Base-by-base conservation (phyloP, 495 filamentous ascomycete species). In the Penicillium diatomitis region DNA sequence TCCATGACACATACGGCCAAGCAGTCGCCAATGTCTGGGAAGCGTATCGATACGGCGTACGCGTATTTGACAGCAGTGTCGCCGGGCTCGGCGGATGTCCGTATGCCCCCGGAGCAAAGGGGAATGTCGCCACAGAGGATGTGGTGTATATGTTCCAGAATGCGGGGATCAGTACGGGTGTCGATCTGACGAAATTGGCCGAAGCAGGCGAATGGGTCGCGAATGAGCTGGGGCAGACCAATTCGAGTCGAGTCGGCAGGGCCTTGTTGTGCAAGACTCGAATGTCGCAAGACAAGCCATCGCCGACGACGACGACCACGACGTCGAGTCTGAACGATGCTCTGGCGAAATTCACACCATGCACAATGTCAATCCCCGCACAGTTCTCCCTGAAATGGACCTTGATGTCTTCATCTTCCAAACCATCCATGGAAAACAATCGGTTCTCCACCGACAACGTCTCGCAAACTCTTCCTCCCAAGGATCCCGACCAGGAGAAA, bases 1-100 rank as follows among this genome's bases (percentile, higher is more conserved):
- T 74, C 48, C 72, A 75, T 34, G 71, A 75, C 47, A 75, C 70
- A 0, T 70, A 73, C 40, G 68, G 71, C 5, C 67, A 67, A 45
- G 72, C 62, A 1, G 54, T 69, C 1, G 65, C 66, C 12, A 75
- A 75, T 46, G 66, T 69, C 11, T 64, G 71, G 55, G 66, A 67
- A 48, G 64, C 66, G 6, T 75, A 72, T 45, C 47, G 46, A 0
- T 60, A 63, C 41, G 72, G 71, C 4, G 49, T 75, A 2, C 56
- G 63, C 4, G 64, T 68, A 0, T 75, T 75, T 38, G 72, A 75
- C 46, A 67, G 66, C 30, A 73, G 68, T 38, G 60, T 73, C 12
- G 63, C 60, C 0, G 71, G 72, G 3, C 65, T 75, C 0, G 72
- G 72, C 3, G 72, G 72, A 0, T 75, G 72, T 47, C 72, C 72